These are phyloP conservation scores for Rosa hybrid DNA, from an alignment of 331 rosid genomes.

Conservation along the genomic window DNA sequence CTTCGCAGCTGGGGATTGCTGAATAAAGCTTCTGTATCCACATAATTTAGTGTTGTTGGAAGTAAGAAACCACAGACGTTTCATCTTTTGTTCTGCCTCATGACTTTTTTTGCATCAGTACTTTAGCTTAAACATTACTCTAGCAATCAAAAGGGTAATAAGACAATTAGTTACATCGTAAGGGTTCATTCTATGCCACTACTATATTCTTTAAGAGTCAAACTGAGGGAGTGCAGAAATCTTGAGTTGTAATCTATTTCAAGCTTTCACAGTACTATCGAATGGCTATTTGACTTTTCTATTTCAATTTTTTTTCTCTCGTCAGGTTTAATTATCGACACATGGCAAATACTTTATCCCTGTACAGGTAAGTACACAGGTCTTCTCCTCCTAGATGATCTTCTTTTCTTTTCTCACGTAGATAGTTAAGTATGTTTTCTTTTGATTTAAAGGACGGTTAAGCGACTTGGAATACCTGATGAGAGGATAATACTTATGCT, in stretches of 20 bases:
- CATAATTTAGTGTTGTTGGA: not conserved
- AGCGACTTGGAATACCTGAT: conserved; percentile 94
- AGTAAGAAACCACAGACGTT: not conserved
- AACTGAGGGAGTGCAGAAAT: not conserved
- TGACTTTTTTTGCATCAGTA: not conserved
- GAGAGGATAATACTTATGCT: conserved; percentile 98
- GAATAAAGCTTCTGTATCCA: not conserved
- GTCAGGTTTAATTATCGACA: conserved; percentile 96
- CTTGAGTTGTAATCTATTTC: not conserved
- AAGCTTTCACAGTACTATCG: not conserved
- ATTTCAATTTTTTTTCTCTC: conserved; percentile 20
- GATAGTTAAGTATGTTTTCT: conserved; percentile 14
- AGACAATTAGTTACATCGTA: not conserved
- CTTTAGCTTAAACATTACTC: not conserved
- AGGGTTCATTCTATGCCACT: not conserved
- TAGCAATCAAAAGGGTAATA: not conserved
- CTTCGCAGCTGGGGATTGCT: not conserved
- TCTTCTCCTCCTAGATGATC: conserved; percentile 7
- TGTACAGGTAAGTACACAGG: conserved; percentile 58
- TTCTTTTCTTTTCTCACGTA: conserved; percentile 12
- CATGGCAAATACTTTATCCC: conserved; percentile 93
- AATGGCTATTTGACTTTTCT: not conserved
- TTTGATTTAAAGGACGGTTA: conserved; percentile 76
- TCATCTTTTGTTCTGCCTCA: not conserved
- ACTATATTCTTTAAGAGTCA: not conserved